A percentile compares a stretch with the other conserved stretches of the same genome.
Evolutionary conservation across 1,284 basidiomycete genomes (phyloP).

Genomic region (Pterulicium gracile): DNA sequence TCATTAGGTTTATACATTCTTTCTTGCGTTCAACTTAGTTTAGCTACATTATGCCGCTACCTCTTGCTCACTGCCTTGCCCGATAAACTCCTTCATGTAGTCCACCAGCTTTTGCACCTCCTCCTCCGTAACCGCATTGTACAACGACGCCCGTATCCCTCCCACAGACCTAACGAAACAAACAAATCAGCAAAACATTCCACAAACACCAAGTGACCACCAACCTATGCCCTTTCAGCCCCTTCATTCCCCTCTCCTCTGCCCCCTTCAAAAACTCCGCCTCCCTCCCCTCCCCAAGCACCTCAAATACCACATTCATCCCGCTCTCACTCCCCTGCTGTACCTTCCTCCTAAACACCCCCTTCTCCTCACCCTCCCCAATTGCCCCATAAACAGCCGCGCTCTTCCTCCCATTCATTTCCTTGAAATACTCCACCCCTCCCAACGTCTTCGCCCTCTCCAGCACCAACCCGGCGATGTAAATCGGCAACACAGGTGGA

Average conservation of each 20-base stretch:
- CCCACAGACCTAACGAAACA: slow-evolving; percentile 14
- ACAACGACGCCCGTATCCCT: slow-evolving; percentile 87
- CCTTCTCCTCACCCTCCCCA: slow-evolving; percentile 59
- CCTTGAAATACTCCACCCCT: slow-evolving; percentile 62
- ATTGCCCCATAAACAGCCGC: slow-evolving; percentile 66
- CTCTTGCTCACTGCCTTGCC: background rate
- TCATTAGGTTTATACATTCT: too few relatives aligned
- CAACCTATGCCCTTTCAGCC: slow-evolving; percentile 86
- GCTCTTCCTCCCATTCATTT: slow-evolving; percentile 63
- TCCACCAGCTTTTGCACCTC: slow-evolving; percentile 51
- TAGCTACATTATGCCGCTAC: too few relatives aligned
- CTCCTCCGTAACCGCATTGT: slow-evolving; percentile 89
- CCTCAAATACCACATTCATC: slow-evolving; percentile 90
- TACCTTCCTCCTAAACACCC: slow-evolving; percentile 61
- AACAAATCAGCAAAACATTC: slow-evolving; percentile 10
- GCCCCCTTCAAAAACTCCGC: slow-evolving; percentile 73
- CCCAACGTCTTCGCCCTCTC: slow-evolving; percentile 59
- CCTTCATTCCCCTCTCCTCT: slow-evolving; percentile 68
- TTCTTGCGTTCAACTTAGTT: too few relatives aligned
- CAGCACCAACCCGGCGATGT: slow-evolving; percentile 85
- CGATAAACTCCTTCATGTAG: slow-evolving; percentile 50
- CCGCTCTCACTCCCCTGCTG: slow-evolving; percentile 68
- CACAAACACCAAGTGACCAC: slow-evolving; percentile 17
- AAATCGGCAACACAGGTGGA: slow-evolving; percentile 88
- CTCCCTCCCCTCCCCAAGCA: slow-evolving; percentile 58